A percentile compares a stretch with the other conserved stretches of the same genome.
Conservation (phyloP, 2,329 filamentous ascomycete species). For the Fusarium sp. region DNA sequence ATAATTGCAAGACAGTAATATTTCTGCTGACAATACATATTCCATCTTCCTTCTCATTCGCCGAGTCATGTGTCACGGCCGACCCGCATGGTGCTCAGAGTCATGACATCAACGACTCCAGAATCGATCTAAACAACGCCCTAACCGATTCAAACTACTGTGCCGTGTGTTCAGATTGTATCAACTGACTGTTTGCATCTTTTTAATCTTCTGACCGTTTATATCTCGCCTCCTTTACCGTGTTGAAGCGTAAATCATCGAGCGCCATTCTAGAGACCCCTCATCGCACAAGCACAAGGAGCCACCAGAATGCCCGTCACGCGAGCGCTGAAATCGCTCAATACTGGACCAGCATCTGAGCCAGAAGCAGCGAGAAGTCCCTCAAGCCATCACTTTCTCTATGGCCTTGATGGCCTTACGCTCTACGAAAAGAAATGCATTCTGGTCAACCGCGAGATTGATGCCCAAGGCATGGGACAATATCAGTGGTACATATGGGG, state of each 20-base stretch:
- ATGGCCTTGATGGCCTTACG: slow-evolving; percentile 41
- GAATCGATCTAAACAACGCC: background rate
- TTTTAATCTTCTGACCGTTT: background rate
- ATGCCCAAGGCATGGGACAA: slow-evolving; percentile 63
- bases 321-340: background rate
- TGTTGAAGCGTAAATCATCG: background rate
- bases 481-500: slow-evolving; percentile 66
- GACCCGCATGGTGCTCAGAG: background rate
- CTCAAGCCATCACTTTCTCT: background rate
- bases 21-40: background rate
- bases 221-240: background rate
- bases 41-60: background rate
- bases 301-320: background rate
- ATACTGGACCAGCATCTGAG: background rate
- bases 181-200: background rate
- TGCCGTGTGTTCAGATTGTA: background rate
- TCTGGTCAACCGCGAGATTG: slow-evolving; percentile 58
- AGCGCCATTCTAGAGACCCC: background rate
- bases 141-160: background rate
- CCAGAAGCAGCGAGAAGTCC: background rate
- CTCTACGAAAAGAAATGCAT: slow-evolving; percentile 52
- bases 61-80: background rate
- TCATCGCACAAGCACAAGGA: background rate
- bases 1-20: background rate
- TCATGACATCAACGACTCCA: slow-evolving; percentile 32